Evolutionary conservation across 495 filamentous ascomycete genomes (phyloP).

Genomic region (Aspergillus panamensis): DNA sequence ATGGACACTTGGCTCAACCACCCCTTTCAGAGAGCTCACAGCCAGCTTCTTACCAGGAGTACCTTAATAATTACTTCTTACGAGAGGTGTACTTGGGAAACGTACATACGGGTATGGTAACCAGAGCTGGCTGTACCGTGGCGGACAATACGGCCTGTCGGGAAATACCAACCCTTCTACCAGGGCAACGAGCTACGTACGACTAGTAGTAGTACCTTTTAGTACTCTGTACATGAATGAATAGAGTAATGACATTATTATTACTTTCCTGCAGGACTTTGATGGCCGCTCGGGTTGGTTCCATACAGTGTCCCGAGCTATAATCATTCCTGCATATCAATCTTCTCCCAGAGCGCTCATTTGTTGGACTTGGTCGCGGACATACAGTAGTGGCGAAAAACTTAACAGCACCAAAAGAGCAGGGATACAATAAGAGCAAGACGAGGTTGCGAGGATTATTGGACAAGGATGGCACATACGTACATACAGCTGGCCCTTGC

Average conservation of each 20-base stretch:
- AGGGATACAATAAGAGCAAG: slow-evolving; percentile 4
- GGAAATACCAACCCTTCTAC: neutral
- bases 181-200: neutral
- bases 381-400: neutral
- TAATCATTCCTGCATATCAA: neutral
- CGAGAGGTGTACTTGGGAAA: neutral
- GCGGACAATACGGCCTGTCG: neutral
- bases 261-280: neutral
- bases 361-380: neutral
- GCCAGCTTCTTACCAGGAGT: neutral
- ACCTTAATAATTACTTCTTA: neutral
- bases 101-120: slow-evolving; percentile 2
- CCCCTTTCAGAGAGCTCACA: neutral
- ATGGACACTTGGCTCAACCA: neutral
- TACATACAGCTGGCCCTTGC: slow-evolving; percentile 5
- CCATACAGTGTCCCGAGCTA: neutral
- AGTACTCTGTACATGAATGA: slow-evolving; percentile 16
- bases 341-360: neutral
- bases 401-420: neutral
- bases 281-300: neutral
- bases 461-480: slow-evolving; percentile 7
- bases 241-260: slow-evolving; percentile 7
- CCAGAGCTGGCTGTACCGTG: neutral
- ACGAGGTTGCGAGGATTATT: neutral
- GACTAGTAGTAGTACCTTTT: neutral